Conservation (phyloP, 2,329 filamentous ascomycete genomes). For the Fusarium globosum region DNA sequence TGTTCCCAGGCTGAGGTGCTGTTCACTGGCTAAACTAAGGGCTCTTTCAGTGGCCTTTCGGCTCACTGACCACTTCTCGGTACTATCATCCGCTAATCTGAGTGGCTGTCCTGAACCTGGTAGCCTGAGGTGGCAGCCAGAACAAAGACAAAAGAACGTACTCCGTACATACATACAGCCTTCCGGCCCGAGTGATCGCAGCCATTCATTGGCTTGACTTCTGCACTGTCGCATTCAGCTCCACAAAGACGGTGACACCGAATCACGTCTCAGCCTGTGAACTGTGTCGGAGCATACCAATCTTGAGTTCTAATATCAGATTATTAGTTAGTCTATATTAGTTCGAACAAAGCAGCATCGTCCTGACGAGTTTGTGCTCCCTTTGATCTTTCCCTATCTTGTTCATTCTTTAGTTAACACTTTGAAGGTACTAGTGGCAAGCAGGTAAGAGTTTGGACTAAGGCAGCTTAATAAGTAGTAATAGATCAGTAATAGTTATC, state of each 20-base stretch:
- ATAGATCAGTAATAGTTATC: not conserved
- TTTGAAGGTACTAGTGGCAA: not conserved
- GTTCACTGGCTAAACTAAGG: conserved; percentile 10
- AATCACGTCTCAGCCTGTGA: conserved; percentile 19
- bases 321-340: not conserved
- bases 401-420: not conserved
- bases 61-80: conserved; percentile 30
- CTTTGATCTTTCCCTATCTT: not conserved
- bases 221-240: conserved; percentile 17
- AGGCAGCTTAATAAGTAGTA: not conserved
- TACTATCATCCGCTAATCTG: conserved; percentile 30
- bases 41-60: conserved; percentile 16
- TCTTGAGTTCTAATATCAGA: not conserved
- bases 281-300: not conserved
- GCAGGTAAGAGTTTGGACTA: not conserved
- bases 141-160: conserved; percentile 29
- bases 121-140: not conserved
- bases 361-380: not conserved
- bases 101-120: conserved; percentile 25
- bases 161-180: not conserved
- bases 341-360: not conserved
- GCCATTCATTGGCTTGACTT: not conserved
- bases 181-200: not conserved
- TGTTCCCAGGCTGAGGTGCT: conserved; percentile 3
- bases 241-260: conserved; percentile 12